Conservation (phyloP, 2,329 filamentous ascomycete genomes). For the Emmonsiellopsis sp. region DNA sequence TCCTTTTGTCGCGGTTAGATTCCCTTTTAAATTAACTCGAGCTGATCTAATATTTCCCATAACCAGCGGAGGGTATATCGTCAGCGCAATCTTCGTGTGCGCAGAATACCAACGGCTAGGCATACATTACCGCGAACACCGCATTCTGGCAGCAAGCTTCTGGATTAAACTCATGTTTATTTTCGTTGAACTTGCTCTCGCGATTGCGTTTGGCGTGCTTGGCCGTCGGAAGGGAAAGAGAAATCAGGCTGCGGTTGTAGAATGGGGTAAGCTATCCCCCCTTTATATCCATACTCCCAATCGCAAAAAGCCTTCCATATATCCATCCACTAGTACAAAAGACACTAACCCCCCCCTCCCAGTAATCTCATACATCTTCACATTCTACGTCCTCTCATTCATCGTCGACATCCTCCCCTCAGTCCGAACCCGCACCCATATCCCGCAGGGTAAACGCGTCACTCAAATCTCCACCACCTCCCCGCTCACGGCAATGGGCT, state of each 20-base stretch:
- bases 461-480: constrained; percentile 16
- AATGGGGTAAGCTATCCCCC: constrained; percentile 47
- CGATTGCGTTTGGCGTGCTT: constrained; percentile 55
- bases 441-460: constrained; percentile 32
- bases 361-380: constrained; percentile 72
- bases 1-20: no score
- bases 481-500: constrained; percentile 1
- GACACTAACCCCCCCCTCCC: not conserved
- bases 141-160: constrained; percentile 68
- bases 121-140: constrained; percentile 62
- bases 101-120: constrained; percentile 82
- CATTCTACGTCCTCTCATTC: constrained; percentile 81
- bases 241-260: constrained; percentile 67
- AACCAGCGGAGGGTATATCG: constrained; percentile 60
- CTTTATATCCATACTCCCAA: not conserved
- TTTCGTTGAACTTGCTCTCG: constrained; percentile 63
- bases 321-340: no score
- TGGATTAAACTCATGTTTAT: constrained; percentile 83
- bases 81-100: constrained; percentile 82
- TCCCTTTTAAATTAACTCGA: not conserved
- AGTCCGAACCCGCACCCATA: constrained; percentile 48
- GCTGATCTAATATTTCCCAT: not conserved
- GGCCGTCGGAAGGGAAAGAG: constrained; percentile 38
- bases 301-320: not conserved
- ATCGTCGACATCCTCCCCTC: constrained; percentile 79